Percentiles rank a stretch among this genome's conserved stretches.
phyloP scores from a whole-genome alignment of 257 asterid species.

The Solanum ossicruentum region DNA sequence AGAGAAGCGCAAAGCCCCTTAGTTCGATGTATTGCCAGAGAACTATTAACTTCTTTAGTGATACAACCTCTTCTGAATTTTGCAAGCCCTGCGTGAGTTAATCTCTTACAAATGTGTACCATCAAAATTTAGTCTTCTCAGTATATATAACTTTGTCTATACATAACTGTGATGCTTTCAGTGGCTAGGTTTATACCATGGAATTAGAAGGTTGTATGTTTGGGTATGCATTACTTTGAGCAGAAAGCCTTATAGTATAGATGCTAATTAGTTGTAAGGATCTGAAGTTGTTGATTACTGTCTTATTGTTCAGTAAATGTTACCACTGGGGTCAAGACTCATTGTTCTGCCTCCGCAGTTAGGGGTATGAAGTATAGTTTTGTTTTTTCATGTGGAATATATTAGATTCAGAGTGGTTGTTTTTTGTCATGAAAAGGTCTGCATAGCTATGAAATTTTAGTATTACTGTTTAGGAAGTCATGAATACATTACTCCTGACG shows the following conservation, averaged over 20 bases:
- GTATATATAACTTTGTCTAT: background rate
- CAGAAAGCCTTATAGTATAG: background rate
- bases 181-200: background rate
- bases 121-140: background rate
- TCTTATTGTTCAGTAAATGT: background rate
- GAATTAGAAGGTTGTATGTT: background rate
- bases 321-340: background rate
- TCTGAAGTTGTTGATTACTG: background rate
- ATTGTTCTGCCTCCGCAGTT: background rate
- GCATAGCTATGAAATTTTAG: background rate
- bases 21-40: conserved; percentile 91
- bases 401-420: background rate
- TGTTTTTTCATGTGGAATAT: background rate
- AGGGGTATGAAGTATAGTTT: background rate
- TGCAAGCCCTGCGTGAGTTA: conserved; percentile 83
- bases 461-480: background rate
- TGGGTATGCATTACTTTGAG: background rate
- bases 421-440: background rate
- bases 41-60: conserved; percentile 83
- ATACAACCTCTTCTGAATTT: conserved; percentile 88
- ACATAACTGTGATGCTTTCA: background rate
- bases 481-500: background rate
- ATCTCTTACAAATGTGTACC: conserved; percentile 3
- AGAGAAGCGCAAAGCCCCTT: conserved; percentile 91
- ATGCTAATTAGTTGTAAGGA: background rate